Conservation (phyloP, 225 moss, liverwort and hornwort genomes). For the Pseudoscleropodium purum region DNA sequence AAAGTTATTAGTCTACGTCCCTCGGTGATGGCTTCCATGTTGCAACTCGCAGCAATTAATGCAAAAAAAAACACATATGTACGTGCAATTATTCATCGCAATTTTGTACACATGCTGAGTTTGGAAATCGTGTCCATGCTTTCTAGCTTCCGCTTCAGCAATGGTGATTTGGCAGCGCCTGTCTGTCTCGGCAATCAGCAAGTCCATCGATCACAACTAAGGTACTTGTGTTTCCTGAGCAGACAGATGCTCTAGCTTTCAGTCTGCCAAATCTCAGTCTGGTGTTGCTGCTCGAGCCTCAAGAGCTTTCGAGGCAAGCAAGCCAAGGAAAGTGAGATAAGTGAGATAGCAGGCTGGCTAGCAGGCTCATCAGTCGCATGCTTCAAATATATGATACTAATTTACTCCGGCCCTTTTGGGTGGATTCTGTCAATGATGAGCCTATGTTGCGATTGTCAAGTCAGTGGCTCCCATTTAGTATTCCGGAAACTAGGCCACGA, state of each 20-base stretch:
- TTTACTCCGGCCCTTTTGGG: neutral
- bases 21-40: neutral
- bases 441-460: neutral
- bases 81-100: neutral
- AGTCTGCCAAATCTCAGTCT: neutral
- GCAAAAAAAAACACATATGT: neutral
- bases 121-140: neutral
- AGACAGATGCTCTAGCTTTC: neutral
- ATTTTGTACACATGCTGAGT: neutral
- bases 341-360: no score
- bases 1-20: neutral
- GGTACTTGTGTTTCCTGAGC: neutral
- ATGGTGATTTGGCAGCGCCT: neutral
- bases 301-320: neutral
- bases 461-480: neutral
- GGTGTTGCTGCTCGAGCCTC: neutral
- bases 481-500: neutral
- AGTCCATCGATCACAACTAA: neutral
- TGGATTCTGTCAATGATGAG: conserved; percentile 3
- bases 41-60: neutral
- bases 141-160: neutral
- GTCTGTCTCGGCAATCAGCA: neutral
- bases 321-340: no score
- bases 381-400: neutral
- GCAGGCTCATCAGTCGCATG: neutral